Evolutionary conservation across 805 yeast genomes (phyloP).

Genomic region (Sugiyamaella smithiae): DNA sequence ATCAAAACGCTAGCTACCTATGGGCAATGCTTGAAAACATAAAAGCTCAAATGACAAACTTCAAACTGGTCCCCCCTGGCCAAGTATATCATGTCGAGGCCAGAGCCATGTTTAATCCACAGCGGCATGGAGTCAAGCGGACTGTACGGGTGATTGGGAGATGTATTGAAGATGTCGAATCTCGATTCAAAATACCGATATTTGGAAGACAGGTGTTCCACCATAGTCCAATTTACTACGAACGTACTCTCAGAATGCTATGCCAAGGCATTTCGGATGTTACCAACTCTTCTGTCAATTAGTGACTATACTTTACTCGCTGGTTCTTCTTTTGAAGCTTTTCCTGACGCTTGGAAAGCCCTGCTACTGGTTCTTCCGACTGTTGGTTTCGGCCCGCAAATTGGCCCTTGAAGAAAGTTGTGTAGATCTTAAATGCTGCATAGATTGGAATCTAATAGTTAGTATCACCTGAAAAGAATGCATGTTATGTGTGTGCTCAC

Average conservation of each 20-base stretch:
- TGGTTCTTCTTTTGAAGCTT: slow-evolving; percentile 39
- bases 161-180: slow-evolving; percentile 31
- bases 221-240: slow-evolving; percentile 35
- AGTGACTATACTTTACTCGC: slow-evolving; percentile 4
- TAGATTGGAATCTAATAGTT: slow-evolving; percentile 45
- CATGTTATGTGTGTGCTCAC: slow-evolving; percentile 21
- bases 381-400: slow-evolving; percentile 19
- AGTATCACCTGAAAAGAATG: neutral
- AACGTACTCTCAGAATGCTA: slow-evolving; percentile 30
- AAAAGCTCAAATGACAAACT: slow-evolving; percentile 31
- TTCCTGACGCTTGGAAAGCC: slow-evolving; percentile 37
- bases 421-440: slow-evolving; percentile 47
- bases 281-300: neutral
- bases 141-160: slow-evolving; percentile 32
- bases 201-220: slow-evolving; percentile 35
- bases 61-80: slow-evolving; percentile 37
- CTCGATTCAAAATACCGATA: slow-evolving; percentile 34
- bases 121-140: slow-evolving; percentile 19
- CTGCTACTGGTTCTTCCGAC: slow-evolving; percentile 13
- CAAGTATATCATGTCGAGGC: slow-evolving; percentile 33
- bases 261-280: slow-evolving; percentile 37
- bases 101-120: slow-evolving; percentile 29
- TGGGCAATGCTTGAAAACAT: slow-evolving; percentile 29
- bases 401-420: slow-evolving; percentile 35
- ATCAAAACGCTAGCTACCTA: slow-evolving; percentile 29